These are phyloP conservation scores for Fusarium globosum DNA, from an alignment of 2,329 filamentous ascomycete genomes.

Conservation along the genomic window DNA sequence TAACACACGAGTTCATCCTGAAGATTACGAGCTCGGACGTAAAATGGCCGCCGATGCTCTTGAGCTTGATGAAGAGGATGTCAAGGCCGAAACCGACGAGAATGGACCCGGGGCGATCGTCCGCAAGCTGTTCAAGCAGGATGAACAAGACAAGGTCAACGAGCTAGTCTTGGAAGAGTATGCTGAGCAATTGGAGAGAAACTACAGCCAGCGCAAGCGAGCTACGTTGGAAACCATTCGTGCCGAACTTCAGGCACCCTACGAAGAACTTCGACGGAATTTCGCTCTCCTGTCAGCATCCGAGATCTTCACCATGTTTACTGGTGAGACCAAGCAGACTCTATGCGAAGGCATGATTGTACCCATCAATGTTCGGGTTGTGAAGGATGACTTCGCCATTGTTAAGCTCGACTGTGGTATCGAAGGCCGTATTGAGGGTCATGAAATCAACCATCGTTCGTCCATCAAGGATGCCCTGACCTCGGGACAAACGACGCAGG, in stretches of 20 bases:
- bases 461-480: conserved; percentile 80
- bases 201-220: conserved; percentile 93
- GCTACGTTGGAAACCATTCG: conserved; percentile 96
- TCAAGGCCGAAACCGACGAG: conserved; percentile 92
- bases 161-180: conserved; percentile 97
- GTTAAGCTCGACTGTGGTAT: conserved; percentile 94
- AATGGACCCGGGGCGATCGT: conserved; percentile 91
- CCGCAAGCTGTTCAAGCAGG: conserved; percentile 92
- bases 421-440: conserved; percentile 85
- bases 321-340: conserved; percentile 88
- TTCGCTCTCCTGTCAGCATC: conserved; percentile 77
- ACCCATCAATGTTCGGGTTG: conserved; percentile 86
- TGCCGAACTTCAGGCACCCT: conserved; percentile 90
- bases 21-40: conserved; percentile 96
- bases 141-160: conserved; percentile 94
- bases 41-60: conserved; percentile 99
- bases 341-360: conserved; percentile 92
- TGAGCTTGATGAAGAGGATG: conserved; percentile 96
- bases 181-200: conserved; percentile 91
- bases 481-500: conserved; percentile 85
- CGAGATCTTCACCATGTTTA: conserved; percentile 96
- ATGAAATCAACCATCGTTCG: conserved; percentile 80
- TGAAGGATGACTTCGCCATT: conserved; percentile 92
- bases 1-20: conserved; percentile 95
- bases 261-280: conserved; percentile 89